Conservation (phyloP, 2,329 filamentous ascomycete genomes). For the Fusarium hainanense region DNA sequence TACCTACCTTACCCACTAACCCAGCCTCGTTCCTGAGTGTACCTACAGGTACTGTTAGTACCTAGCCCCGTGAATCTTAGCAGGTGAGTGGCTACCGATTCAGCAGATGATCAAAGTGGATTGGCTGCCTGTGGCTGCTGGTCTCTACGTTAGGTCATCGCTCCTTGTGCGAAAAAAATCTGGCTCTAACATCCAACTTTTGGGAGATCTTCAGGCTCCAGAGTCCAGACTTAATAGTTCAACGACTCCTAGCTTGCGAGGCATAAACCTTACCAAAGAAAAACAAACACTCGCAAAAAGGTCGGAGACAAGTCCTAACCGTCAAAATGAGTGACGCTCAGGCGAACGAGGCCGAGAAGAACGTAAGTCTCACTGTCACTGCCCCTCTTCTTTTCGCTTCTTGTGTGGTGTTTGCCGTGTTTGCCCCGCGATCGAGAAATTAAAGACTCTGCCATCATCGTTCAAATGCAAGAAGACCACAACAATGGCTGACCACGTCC, state of each 20-base stretch:
- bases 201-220: constrained; percentile 41
- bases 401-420: constrained; percentile 41
- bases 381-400: constrained; percentile 34
- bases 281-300: constrained; percentile 35
- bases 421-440: constrained; percentile 49
- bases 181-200: constrained; percentile 50
- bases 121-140: constrained; percentile 18
- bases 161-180: constrained; percentile 48
- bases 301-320: constrained; percentile 38
- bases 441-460: constrained; percentile 12
- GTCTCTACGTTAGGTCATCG: constrained; percentile 38
- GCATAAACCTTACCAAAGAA: constrained; percentile 16
- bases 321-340: constrained; percentile 86
- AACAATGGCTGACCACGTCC: constrained; percentile 36
- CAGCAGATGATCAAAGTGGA: constrained; percentile 23
- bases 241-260: constrained; percentile 43
- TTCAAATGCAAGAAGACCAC: constrained; percentile 1
- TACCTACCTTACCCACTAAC: background rate
- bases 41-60: background rate
- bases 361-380: constrained; percentile 63
- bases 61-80: background rate
- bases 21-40: background rate
- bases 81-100: background rate
- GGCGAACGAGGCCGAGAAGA: constrained; percentile 97
- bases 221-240: constrained; percentile 36